phyloP scores from a whole-genome alignment of 805 yeast genomes.

The Millerozyma miso region DNA sequence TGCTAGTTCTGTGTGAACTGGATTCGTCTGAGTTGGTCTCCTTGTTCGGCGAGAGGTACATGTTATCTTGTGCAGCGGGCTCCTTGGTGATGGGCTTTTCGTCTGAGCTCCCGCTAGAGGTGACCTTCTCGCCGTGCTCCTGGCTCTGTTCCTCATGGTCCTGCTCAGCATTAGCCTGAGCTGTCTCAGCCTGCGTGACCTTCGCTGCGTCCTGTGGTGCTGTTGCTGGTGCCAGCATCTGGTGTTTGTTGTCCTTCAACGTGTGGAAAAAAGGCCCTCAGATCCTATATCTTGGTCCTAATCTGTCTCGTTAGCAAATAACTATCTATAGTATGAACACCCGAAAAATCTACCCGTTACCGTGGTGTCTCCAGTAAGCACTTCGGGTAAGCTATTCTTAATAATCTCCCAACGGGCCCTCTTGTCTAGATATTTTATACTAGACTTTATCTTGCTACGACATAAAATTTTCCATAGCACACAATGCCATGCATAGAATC shows the following conservation, averaged over 20 bases:
- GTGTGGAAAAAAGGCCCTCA: no score
- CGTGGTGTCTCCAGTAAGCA: no score
- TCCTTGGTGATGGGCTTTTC: background rate
- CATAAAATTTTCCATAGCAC: background rate
- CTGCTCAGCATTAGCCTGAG: background rate
- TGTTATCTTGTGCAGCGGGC: conserved; percentile 5
- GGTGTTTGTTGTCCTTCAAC: no score
- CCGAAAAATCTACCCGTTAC: no score
- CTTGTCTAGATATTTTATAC: background rate
- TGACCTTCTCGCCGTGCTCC: background rate
- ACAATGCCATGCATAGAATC: background rate
- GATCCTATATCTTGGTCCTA: no score
- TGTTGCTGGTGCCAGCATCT: background rate
- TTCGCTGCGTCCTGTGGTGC: background rate
- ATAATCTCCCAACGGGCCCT: background rate
- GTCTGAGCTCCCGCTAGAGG: background rate
- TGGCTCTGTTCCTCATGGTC: background rate
- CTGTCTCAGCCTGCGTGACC: background rate
- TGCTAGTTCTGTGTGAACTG: conserved; percentile 12
- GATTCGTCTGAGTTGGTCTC: conserved; percentile 3
- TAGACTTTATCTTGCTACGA: background rate
- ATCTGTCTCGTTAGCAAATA: no score
- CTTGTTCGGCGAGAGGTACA: conserved; percentile 7
- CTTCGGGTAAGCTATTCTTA: no score
- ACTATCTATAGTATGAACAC: no score